phyloP scores from a whole-genome alignment of 306 rosid species.

The Casuarina glauca region DNA sequence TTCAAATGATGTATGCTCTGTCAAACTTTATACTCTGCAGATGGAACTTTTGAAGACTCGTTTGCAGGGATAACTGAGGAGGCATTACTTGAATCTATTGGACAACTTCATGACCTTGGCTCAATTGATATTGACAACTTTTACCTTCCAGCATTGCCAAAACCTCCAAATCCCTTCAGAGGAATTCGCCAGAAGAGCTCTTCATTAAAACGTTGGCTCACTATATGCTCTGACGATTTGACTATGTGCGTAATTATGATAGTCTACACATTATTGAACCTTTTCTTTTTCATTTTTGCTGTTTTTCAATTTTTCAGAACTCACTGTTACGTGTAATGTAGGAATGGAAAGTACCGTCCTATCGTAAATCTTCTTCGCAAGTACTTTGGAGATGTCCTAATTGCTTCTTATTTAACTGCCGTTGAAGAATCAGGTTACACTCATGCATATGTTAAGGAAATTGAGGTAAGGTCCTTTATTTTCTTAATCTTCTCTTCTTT shows the following conservation, averaged over 20 bases:
- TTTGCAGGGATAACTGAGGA: conserved; percentile 64
- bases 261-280: background rate
- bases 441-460: conserved; percentile 70
- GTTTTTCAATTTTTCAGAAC: conserved; percentile 2
- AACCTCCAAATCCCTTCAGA: conserved; percentile 74
- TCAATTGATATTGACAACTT: conserved; percentile 56
- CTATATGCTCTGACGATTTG: conserved; percentile 81
- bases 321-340: conserved; percentile 33
- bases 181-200: conserved; percentile 88
- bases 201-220: conserved; percentile 94
- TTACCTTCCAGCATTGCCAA: conserved; percentile 74
- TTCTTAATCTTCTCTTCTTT: conserved; percentile 18
- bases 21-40: conserved; percentile 24
- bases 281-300: background rate
- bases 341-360: conserved; percentile 68
- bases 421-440: conserved; percentile 88
- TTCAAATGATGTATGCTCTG: conserved; percentile 5
- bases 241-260: conserved; percentile 52
- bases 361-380: conserved; percentile 77
- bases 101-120: conserved; percentile 44
- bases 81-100: conserved; percentile 60
- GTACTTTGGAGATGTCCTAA: conserved; percentile 88
- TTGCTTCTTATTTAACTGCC: conserved; percentile 79
- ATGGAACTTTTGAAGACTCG: conserved; percentile 56
- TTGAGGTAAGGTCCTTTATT: conserved; percentile 64